These are phyloP conservation scores for Pyrenochaeta sp. DNA, from an alignment of 2,329 filamentous ascomycete genomes.

Conservation along the genomic window DNA sequence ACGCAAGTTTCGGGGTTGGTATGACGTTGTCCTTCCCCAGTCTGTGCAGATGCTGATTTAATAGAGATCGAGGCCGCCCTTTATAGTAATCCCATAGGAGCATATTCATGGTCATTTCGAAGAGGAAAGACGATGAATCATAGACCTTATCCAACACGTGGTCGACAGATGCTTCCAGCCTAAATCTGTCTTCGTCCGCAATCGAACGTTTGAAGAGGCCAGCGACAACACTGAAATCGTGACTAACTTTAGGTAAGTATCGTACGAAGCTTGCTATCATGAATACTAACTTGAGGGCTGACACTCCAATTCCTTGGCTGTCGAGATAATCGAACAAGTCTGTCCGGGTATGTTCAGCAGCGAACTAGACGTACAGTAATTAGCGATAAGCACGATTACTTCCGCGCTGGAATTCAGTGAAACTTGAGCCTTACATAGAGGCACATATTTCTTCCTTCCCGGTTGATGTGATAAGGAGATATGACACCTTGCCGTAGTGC, in stretches of 20 bases:
- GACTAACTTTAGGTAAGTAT: not conserved
- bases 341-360: slow-evolving; percentile 3
- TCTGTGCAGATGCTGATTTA: slow-evolving; percentile 1
- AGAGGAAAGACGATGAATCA: slow-evolving; percentile 9
- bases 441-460: slow-evolving; percentile 8
- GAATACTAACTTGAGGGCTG: slow-evolving; percentile 13
- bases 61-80: slow-evolving; percentile 3
- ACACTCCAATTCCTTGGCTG: slow-evolving; percentile 18
- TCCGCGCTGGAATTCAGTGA: not conserved
- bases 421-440: slow-evolving; percentile 9
- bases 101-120: slow-evolving; percentile 10
- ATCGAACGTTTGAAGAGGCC: slow-evolving; percentile 7
- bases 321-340: slow-evolving; percentile 22
- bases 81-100: slow-evolving; percentile 12
- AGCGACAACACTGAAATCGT: slow-evolving; percentile 9
- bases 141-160: slow-evolving; percentile 2
- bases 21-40: slow-evolving; percentile 7
- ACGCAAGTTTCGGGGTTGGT: not conserved
- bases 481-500: slow-evolving; percentile 18
- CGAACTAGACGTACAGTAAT: slow-evolving; percentile 4
- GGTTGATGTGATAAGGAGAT: slow-evolving; percentile 17
- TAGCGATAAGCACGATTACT: not conserved
- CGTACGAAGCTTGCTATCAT: not conserved
- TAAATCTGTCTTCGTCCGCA: not conserved
- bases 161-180: slow-evolving; percentile 5